A percentile compares a stretch with the other conserved stretches of the same genome.
Conservation (phyloP, 306 rosid species). For the Quercus dentata region DNA sequence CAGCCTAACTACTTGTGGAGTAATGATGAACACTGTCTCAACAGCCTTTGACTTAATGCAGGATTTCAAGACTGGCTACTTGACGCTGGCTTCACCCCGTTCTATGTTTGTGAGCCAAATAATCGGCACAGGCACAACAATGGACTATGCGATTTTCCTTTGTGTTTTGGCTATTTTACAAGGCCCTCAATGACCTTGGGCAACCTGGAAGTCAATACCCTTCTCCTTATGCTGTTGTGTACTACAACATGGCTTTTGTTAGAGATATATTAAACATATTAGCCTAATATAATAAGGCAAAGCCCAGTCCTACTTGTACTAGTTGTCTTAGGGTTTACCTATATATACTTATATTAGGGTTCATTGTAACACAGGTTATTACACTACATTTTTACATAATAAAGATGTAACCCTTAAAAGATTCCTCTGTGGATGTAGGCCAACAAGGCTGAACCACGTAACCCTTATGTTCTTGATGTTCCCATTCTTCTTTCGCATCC, state of each 20-base stretch:
- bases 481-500: too few species aligned
- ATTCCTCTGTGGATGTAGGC: too few species aligned
- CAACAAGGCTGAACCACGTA: too few species aligned
- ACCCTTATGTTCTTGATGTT: too few species aligned
- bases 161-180: constrained; percentile 11
- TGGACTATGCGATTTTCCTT: constrained; percentile 1
- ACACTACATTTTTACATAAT: too few species aligned
- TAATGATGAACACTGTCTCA: constrained; percentile 4
- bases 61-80: constrained; percentile 17
- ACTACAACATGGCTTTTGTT: neutral
- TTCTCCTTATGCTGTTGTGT: constrained; percentile 17
- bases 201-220: constrained; percentile 36
- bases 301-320: too few species aligned
- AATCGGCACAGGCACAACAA: neutral
- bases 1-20: constrained; percentile 10
- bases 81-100: constrained; percentile 9
- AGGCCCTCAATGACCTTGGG: constrained; percentile 39
- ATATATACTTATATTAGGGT: too few species aligned
- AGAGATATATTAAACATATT: too few species aligned
- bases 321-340: too few species aligned
- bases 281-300: too few species aligned
- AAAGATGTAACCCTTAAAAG: too few species aligned
- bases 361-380: too few species aligned
- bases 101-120: constrained; percentile 16
- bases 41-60: constrained; percentile 10